Percentiles rank a stretch among this genome's conserved stretches.
Conservation (phyloP, 441 rosid species). For the Pelargonium cotyledonis region DNA sequence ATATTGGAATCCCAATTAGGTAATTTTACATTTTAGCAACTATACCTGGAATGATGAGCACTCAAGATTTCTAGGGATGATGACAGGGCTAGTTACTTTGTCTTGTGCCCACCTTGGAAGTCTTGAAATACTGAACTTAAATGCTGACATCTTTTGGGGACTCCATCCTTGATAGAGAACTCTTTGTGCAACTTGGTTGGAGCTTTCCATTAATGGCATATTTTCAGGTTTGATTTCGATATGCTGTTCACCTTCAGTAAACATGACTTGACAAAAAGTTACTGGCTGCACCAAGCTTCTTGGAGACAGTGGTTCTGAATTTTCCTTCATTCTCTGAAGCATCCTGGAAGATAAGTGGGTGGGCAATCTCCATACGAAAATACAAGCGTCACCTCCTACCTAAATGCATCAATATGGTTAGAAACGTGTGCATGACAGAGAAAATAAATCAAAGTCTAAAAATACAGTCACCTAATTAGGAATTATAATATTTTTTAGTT, state of each 20-base stretch:
- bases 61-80: slow-evolving; percentile 28
- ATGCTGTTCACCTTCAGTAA: slow-evolving; percentile 33
- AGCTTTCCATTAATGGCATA: slow-evolving; percentile 22
- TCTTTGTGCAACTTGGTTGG: slow-evolving; percentile 20
- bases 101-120: slow-evolving; percentile 89
- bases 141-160: slow-evolving; percentile 49
- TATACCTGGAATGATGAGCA: slow-evolving; percentile 48
- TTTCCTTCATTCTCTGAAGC: slow-evolving; percentile 44
- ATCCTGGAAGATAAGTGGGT: slow-evolving; percentile 48
- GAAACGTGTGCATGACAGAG: background rate
- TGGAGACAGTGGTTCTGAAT: slow-evolving; percentile 36
- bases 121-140: slow-evolving; percentile 69
- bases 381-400: slow-evolving; percentile 79
- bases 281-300: slow-evolving; percentile 30
- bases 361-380: slow-evolving; percentile 73
- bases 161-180: slow-evolving; percentile 26
- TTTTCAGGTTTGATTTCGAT: slow-evolving; percentile 23
- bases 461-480: background rate
- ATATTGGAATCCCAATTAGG: background rate
- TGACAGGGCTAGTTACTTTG: slow-evolving; percentile 40
- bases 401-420: slow-evolving; percentile 30
- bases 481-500: background rate
- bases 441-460: slow-evolving; percentile 3
- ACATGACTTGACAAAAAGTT: slow-evolving; percentile 31
- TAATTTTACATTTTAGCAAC: slow-evolving; percentile 9